phyloP scores from a whole-genome alignment of 805 yeast species.

The Hemisphaericaspora nanyangensis region DNA sequence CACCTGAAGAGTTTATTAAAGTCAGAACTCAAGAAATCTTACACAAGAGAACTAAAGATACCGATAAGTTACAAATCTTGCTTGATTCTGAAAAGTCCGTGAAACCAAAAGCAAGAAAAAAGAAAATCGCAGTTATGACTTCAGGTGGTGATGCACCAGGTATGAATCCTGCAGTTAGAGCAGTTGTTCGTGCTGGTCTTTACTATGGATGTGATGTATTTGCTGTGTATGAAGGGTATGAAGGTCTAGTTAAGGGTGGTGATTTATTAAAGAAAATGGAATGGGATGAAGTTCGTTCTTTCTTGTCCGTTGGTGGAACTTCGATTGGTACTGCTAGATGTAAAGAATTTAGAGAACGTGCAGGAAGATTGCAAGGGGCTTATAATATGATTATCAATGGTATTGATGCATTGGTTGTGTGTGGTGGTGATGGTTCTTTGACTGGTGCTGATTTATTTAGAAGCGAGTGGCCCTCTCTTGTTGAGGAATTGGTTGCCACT shows the following conservation, averaged over 20 bases:
- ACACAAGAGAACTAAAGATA: constrained; percentile 3
- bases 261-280: constrained; percentile 55
- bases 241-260: constrained; percentile 69
- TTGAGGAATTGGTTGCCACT: constrained; percentile 49
- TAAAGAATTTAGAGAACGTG: constrained; percentile 59
- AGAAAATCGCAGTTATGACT: constrained; percentile 70
- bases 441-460: constrained; percentile 81
- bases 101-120: constrained; percentile 17
- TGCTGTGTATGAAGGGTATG: constrained; percentile 72
- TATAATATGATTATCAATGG: constrained; percentile 65
- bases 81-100: constrained; percentile 3
- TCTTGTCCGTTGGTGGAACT: constrained; percentile 71
- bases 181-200: constrained; percentile 68
- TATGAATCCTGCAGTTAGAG: constrained; percentile 74
- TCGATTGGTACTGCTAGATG: constrained; percentile 77
- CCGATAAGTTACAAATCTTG: constrained; percentile 4
- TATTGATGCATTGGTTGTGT: constrained; percentile 72
- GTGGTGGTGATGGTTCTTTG: constrained; percentile 82
- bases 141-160: constrained; percentile 85
- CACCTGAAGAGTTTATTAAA: constrained; percentile 27
- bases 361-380: constrained; percentile 62
- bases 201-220: constrained; percentile 60
- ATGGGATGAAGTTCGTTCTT: constrained; percentile 74
- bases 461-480: constrained; percentile 71
- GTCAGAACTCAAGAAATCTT: constrained; percentile 20